Conservation (phyloP, 306 rosid genomes). For the Cucumis hystrix region DNA sequence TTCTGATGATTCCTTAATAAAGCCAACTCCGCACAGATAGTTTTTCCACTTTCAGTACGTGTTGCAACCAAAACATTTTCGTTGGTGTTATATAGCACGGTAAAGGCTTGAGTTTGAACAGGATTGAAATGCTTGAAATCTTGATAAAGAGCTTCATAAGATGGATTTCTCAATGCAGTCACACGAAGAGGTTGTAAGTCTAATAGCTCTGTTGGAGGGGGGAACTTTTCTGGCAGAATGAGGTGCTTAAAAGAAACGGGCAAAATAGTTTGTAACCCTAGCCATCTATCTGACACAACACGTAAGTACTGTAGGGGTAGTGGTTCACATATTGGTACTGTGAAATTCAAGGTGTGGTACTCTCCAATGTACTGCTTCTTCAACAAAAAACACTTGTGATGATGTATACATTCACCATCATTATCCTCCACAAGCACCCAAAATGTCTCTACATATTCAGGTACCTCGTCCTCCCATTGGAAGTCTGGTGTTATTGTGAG, state of each 20-base stretch:
- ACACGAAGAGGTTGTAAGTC: slow-evolving; percentile 90
- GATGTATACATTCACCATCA: slow-evolving; percentile 78
- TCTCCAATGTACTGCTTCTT: slow-evolving; percentile 80
- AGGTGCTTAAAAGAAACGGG: slow-evolving; percentile 92
- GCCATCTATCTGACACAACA: slow-evolving; percentile 95
- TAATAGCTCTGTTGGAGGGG: slow-evolving; percentile 84
- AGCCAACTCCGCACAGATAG: slow-evolving; percentile 87
- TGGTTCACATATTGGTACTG: slow-evolving; percentile 79
- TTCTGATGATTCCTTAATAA: slow-evolving; percentile 71
- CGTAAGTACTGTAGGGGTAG: slow-evolving; percentile 82
- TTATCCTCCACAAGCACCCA: slow-evolving; percentile 96
- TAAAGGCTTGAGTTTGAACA: slow-evolving; percentile 91
- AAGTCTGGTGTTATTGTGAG: slow-evolving; percentile 85
- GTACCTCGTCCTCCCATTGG: slow-evolving; percentile 89
- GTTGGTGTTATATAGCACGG: slow-evolving; percentile 69
- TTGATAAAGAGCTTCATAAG: slow-evolving; percentile 68
- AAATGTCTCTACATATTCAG: slow-evolving; percentile 87
- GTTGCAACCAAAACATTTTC: slow-evolving; percentile 86
- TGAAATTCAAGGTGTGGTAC: slow-evolving; percentile 80
- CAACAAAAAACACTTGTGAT: slow-evolving; percentile 75
- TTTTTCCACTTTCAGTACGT: slow-evolving; percentile 97
- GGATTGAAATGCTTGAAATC: slow-evolving; percentile 90
- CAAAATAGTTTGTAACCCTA: slow-evolving; percentile 74
- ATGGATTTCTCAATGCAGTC: slow-evolving; percentile 64
- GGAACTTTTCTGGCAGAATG: slow-evolving; percentile 79